These are phyloP conservation scores for Penicillium mononematosum DNA, from an alignment of 495 filamentous ascomycete genomes.

Conservation along the genomic window DNA sequence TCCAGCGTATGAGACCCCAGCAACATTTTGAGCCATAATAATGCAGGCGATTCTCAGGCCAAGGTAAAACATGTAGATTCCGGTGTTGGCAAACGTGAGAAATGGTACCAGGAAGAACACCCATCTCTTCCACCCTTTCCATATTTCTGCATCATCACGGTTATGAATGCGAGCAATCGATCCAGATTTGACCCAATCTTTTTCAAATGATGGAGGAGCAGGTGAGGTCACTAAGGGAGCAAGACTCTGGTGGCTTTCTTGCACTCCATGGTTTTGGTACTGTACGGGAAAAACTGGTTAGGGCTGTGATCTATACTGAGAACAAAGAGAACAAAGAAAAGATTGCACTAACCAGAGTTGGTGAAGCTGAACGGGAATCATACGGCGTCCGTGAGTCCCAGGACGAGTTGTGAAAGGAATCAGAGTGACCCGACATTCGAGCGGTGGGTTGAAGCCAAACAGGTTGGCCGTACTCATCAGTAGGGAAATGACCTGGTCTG, in stretches of 20 bases:
- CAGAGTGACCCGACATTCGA: constrained; percentile 21
- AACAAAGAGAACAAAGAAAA: not conserved
- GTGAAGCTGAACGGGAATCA: constrained; percentile 34
- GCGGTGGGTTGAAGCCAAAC: constrained; percentile 24
- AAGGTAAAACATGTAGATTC: constrained; percentile 40
- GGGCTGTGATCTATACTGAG: not conserved
- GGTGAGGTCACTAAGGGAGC: constrained; percentile 28
- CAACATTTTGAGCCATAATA: constrained; percentile 35
- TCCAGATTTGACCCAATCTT: constrained; percentile 38
- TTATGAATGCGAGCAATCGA: constrained; percentile 38
- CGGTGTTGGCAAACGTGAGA: constrained; percentile 38
- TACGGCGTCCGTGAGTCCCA: constrained; percentile 9
- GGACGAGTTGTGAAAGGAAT: constrained; percentile 21
- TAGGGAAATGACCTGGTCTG: constrained; percentile 23
- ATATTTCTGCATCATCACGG: constrained; percentile 43
- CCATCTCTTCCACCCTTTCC: constrained; percentile 43
- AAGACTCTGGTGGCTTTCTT: constrained; percentile 29
- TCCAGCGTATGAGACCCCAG: constrained; percentile 25
- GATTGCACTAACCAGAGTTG: constrained; percentile 27
- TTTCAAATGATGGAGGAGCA: constrained; percentile 25
- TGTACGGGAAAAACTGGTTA: constrained; percentile 8
- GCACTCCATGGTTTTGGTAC: constrained; percentile 27
- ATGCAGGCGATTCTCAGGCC: constrained; percentile 42
- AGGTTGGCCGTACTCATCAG: constrained; percentile 23
- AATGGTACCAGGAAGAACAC: constrained; percentile 38